Base-by-base conservation (phyloP, 192 early-diverging fungal genomes). In the Gigaspora rosea region DNA sequence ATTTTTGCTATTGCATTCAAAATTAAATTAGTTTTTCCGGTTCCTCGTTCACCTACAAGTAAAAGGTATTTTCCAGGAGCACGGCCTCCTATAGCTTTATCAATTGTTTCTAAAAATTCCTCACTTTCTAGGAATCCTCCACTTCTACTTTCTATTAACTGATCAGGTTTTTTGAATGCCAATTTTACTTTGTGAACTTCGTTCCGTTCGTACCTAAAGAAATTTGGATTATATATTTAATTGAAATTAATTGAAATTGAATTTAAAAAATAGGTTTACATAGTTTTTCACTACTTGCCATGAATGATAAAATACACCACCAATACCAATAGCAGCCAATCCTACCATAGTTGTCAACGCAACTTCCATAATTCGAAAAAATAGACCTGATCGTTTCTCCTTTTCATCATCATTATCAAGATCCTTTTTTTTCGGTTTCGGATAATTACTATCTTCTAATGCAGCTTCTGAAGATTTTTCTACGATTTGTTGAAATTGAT, bases 291-390 rank as follows among this genome's bases (percentile, higher is more conserved):
- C 15, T 52, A 63, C 59, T 35, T 58, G 63, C 61, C 61, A 76
- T 54, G 48, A 2, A 16, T 76, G 74, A 76, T 76, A 76, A 11
- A 66, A 7, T 18, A 66, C 63, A 65, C 74, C 74, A 54, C 74
- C 74, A 41, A 76, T 13, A 62, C 74, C 74, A n/a, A 76, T 62
- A 20, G 62, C 74, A 10, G 62, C 74, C 20, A 76, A 52, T 16
- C 74, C 74, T 62, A 76, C 65, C 9, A 76, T 62, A 32, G 74
- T 76, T 1, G 74, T 76, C 33, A 76, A 76, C 16, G 66, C 74
- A 11, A 62, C 74, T 54, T 76, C 74, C 62, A 64, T 76, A 18
- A 76, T 62, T 65, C 74, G 74, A 27, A 62, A 76, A 2, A 76
- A 20, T 15, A 63, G 11, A 18, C 13, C 12, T 13, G 9, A 8